Evolutionary conservation across 192 early-diverging fungal species (phyloP), one percentile per base, ranked within the genome.

Genomic region (Backusella parvicylindrica): DNA sequence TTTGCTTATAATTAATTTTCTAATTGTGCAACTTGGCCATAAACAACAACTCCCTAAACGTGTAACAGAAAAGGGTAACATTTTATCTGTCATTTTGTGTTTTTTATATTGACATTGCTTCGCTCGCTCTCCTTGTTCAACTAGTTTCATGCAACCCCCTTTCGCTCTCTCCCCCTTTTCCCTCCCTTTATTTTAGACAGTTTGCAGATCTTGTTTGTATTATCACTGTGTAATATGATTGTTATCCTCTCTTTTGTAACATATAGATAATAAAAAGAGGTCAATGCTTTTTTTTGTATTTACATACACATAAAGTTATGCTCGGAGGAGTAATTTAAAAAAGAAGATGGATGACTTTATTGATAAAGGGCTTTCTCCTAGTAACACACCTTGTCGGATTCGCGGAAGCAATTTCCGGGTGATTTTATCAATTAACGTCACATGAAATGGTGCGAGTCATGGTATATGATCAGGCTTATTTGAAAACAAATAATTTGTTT

Each of bases 371-470:
- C 35, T 68, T 68, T n/a, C 35, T 13, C n/a, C 9, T 33, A 33
- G 36, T 68, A 21, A 38, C 66, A 68, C 36, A 60, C 11, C 21
- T 60, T 13, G 21, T 60, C 53, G 53, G 53, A 9, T 60, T 28
- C 53, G 11, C 53, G 53, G 53, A 60, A 60, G 53, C 53, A 60
- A 28, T 60, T 28, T 60, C 53, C 53, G 53, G 53, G 53, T 60
- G 53, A 60, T 60, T 60, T 60, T 60, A 60, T 60, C 21, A 60
- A 26, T 11, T 26, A 26, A 13, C 53, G 26, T 60, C 53, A 60
- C 53, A 60, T 60, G 53, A 60, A 60, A 60, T 60, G 53, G 53
- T 60, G 53, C 53, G 53, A 60, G 53, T 60, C 53, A 60, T 60
- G 53, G 53, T 60, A 60, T 60, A 11, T 60, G 53, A 60, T 60